Evolutionary conservation across 2,329 filamentous ascomycete genomes (phyloP), one percentile per base, ranked within the genome.

Genomic region (Fusarium sarcochroum): DNA sequence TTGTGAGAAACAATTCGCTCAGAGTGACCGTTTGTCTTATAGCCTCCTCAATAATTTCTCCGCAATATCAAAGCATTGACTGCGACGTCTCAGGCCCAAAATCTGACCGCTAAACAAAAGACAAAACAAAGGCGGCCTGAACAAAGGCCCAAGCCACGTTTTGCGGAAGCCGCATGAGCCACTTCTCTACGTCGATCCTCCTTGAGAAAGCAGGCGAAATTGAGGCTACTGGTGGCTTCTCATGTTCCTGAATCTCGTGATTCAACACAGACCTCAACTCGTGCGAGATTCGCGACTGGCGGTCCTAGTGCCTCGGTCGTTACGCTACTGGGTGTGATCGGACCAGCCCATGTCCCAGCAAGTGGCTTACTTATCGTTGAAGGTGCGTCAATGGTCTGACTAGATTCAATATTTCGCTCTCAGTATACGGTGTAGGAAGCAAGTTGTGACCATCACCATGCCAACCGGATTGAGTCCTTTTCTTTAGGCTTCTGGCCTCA

Each of bases 121-220:
- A 51, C 46, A 57, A 67, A 70, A 57, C 59, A 55, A 55, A 50
- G 53, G 47, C 40, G 45, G 45, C 61, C 60, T 40, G 59, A 63
- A 68, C 56, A 50, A 56, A 44, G 55, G 48, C 67, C 67, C 49
- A 73, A 72, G 72, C 70, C 70, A 73, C 68, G 70, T 63, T 70
- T 62, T 41, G 37, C 41, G 51, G 60, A 56, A 48, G 52, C 48
- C 32, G 54, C 66, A 58, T 58, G 50, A 65, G 67, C 67, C 69
- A 72, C 57, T 66, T 52, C 50, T 51, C 53, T 42, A 45, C 57
- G 62, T 41, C 45, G 59, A 72, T 63, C 67, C 44, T 46, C 48
- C 25, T 46, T 51, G 58, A 45, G 58, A 56, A 62, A 69, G 56
- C 54, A 56, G 38, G 65, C 50, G 47, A 63, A 48, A 61, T 50